phyloP scores from a whole-genome alignment of 2,329 filamentous ascomycete species.

The Knufia fluminis region DNA sequence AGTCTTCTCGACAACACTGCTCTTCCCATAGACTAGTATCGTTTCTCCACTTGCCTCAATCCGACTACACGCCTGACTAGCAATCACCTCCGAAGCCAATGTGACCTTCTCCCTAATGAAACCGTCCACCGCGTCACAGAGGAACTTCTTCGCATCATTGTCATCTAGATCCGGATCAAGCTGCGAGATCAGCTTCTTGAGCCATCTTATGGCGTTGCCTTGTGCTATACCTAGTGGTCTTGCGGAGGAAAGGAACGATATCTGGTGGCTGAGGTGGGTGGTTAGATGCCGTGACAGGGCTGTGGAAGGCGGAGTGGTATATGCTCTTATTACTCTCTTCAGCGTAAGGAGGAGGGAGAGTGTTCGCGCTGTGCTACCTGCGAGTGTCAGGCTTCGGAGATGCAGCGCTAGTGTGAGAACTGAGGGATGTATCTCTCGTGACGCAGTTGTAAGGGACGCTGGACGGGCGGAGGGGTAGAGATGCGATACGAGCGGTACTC shows the following conservation, averaged over 20 bases:
- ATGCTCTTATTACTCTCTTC: constrained; percentile 89
- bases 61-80: constrained; percentile 62
- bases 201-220: constrained; percentile 90
- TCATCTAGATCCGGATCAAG: constrained; percentile 82
- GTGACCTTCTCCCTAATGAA: constrained; percentile 88
- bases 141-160: constrained; percentile 65
- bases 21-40: constrained; percentile 78
- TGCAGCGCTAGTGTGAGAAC: constrained; percentile 80
- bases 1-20: constrained; percentile 74
- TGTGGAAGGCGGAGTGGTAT: constrained; percentile 74
- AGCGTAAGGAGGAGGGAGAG: constrained; percentile 83
- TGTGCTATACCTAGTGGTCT: constrained; percentile 94
- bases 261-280: constrained; percentile 86
- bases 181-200: constrained; percentile 86
- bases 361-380: constrained; percentile 79
- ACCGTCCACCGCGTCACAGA: constrained; percentile 73
- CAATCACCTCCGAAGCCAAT: constrained; percentile 77
- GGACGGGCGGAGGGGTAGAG: constrained; percentile 58
- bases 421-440: constrained; percentile 72
- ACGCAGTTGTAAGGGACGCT: constrained; percentile 51
- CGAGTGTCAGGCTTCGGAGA: constrained; percentile 79
- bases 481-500: constrained; percentile 71
- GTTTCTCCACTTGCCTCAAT: constrained; percentile 66
- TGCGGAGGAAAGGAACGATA: constrained; percentile 75
- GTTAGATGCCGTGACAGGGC: constrained; percentile 86